These are phyloP conservation scores for Microbotryum silenes-acaulis DNA, from an alignment of 1,284 basidiomycete species.

Conservation along the genomic window DNA sequence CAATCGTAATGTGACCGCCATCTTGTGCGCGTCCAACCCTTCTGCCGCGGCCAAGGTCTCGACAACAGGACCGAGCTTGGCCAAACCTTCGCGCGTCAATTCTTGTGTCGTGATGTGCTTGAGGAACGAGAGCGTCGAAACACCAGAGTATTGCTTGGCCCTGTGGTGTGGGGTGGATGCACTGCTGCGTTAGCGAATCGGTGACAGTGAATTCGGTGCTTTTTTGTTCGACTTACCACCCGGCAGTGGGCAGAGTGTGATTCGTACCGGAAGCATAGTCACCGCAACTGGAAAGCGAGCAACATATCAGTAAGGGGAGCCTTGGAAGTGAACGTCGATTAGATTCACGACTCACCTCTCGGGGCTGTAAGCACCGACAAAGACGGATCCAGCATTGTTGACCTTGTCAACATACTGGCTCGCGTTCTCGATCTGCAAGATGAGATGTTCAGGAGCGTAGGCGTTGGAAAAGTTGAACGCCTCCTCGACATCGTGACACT, in stretches of 20 bases:
- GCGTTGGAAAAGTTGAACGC: slow-evolving; percentile 88
- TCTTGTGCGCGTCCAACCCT: slow-evolving; percentile 85
- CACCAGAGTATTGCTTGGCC: slow-evolving; percentile 94
- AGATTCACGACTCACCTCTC: slow-evolving; percentile 60
- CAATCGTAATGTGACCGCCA: slow-evolving; percentile 42
- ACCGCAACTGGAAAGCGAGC: slow-evolving; percentile 59
- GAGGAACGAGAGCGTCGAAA: slow-evolving; percentile 95
- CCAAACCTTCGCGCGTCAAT: slow-evolving; percentile 70
- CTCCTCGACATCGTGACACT: slow-evolving; percentile 58
- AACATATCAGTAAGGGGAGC: neutral
- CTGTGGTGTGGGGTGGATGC: neutral
- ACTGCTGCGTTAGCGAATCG: neutral
- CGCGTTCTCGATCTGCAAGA: slow-evolving; percentile 73
- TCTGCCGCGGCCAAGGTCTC: slow-evolving; percentile 88
- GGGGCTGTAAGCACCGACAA: slow-evolving; percentile 87
- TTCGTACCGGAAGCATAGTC: slow-evolving; percentile 99
- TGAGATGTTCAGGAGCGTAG: slow-evolving; percentile 95
- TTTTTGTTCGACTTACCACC: slow-evolving; percentile 1
- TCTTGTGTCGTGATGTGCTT: slow-evolving; percentile 98
- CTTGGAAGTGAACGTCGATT: no score
- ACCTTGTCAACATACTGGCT: slow-evolving; percentile 57
- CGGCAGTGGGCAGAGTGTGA: slow-evolving; percentile 59
- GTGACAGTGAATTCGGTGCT: neutral
- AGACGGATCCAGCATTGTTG: slow-evolving; percentile 90
- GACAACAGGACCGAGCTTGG: slow-evolving; percentile 76